Evolutionary conservation across 2,329 filamentous ascomycete genomes (phyloP).

Genomic region (Colletotrichum siamense): DNA sequence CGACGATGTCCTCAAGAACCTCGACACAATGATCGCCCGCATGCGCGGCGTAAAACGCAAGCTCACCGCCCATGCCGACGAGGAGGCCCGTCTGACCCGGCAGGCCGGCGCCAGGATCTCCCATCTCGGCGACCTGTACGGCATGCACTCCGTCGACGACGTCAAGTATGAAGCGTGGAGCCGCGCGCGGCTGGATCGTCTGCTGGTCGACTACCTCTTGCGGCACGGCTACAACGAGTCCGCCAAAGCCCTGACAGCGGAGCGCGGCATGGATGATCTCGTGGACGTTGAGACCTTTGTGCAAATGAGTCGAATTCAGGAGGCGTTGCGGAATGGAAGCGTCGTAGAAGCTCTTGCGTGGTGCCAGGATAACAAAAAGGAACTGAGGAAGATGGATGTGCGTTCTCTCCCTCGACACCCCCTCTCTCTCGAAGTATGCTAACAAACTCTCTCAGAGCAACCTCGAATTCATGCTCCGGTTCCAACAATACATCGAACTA

Average conservation of each 20-base stretch:
- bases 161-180: slow-evolving; percentile 95
- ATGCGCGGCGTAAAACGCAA: slow-evolving; percentile 91
- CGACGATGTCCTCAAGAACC: slow-evolving; percentile 76
- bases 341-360: slow-evolving; percentile 83
- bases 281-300: slow-evolving; percentile 91
- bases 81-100: slow-evolving; percentile 78
- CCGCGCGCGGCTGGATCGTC: slow-evolving; percentile 77
- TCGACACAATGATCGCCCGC: slow-evolving; percentile 84
- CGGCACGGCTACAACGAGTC: slow-evolving; percentile 82
- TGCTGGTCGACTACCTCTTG: slow-evolving; percentile 92
- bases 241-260: slow-evolving; percentile 75
- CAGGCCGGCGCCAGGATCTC: slow-evolving; percentile 78
- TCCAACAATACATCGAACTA: slow-evolving; percentile 95
- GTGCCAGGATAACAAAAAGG: slow-evolving; percentile 94
- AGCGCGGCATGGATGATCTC: slow-evolving; percentile 78
- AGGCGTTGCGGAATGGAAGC: slow-evolving; percentile 72
- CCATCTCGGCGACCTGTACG: slow-evolving; percentile 82
- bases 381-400: slow-evolving; percentile 85
- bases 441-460: slow-evolving; percentile 60
- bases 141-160: slow-evolving; percentile 82
- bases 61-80: slow-evolving; percentile 76
- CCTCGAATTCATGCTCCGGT: slow-evolving; percentile 89
- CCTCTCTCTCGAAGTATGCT: background rate
- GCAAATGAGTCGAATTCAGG: slow-evolving; percentile 78
- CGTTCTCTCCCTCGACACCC: slow-evolving; percentile 28